Conservation (phyloP, 768 basidiomycete species). For the Cystofilobasidium capitatum region DNA sequence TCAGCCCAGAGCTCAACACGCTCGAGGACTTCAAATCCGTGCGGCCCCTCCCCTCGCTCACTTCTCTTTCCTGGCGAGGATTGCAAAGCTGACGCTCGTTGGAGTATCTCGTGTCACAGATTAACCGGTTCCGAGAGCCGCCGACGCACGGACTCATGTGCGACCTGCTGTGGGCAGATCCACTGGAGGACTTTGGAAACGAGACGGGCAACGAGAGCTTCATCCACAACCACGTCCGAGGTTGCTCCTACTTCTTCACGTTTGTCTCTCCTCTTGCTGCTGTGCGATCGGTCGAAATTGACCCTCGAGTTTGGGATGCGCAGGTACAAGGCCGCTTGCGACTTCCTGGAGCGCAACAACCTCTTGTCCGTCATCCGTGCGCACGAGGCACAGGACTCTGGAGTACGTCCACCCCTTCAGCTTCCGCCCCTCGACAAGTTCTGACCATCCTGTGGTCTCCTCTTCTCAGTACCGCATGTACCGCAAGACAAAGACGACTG, state of each 20-base stretch:
- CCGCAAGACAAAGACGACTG: constrained; percentile 93
- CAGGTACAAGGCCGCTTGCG: constrained; percentile 91
- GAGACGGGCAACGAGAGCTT: constrained; percentile 59
- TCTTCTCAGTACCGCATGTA: constrained; percentile 73
- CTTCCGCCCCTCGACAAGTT: background rate
- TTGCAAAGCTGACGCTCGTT: background rate
- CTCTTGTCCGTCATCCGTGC: constrained; percentile 92
- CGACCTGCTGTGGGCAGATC: constrained; percentile 97
- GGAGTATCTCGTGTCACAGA: constrained; percentile 43
- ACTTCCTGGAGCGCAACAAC: constrained; percentile 95
- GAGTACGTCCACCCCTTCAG: background rate
- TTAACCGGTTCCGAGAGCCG: constrained; percentile 96
- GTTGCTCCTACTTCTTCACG: constrained; percentile 97
- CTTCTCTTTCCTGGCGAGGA: background rate
- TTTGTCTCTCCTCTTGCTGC: constrained; percentile 40
- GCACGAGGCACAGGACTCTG: constrained; percentile 85
- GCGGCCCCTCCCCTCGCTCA: constrained; percentile 34
- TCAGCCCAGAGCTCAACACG: constrained; percentile 89
- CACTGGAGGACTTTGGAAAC: constrained; percentile 90
- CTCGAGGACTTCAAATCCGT: constrained; percentile 87
- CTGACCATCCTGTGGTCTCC: background rate
- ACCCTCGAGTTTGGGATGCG: background rate
- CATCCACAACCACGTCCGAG: constrained; percentile 90
- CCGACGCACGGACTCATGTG: constrained; percentile 97
- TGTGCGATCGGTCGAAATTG: background rate